Evolutionary conservation across 2,329 filamentous ascomycete genomes (phyloP), one percentile per base, ranked within the genome.

Genomic region (Hypomyces perniciosus): DNA sequence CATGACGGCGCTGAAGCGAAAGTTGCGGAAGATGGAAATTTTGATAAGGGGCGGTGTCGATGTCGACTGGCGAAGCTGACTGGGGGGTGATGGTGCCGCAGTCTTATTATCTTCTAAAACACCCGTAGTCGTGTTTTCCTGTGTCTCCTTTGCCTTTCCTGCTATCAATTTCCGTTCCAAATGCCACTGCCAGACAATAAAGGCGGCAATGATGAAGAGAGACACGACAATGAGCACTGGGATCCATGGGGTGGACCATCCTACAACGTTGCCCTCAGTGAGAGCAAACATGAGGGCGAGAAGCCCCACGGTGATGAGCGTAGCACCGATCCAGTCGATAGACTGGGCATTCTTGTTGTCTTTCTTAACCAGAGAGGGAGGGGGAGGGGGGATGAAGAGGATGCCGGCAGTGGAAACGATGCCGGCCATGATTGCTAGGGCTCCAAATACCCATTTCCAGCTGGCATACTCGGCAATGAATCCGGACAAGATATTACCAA

Each of bases 371-470:
- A 43, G n/a, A 26, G 47, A 10, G 4, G 63, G 61, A 1, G 71
- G 72, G 4, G 77, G 73, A 0, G 72, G 60, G 0, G 84, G 84
- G 47, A 88, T 82, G 48, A 85, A 70, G 48, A 84, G 71, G 53
- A 81, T 67, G 26, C 78, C 81, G 1, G 77, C 76, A 1, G 77
- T 64, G 1, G 82, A 78, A 35, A 85, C 76, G 26, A 77, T 54
- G 20, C 74, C 76, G 4, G 78, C 79, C 35, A 86, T 70, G 44
- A 84, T 79, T 20, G 81, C 81, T 13, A 82, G 74, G 20, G 79
- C 76, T 57, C 82, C 85, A 62, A 86, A 86, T 1, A 86, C 79
- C 75, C 83, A 85, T 65, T 78, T 80, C 84, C 84, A 87, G 45
- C 67, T 77, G 9, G 76, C 69, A 55, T 80, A 87, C 50, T 85